These are phyloP conservation scores for Tuber borchii DNA, from an alignment of 495 filamentous ascomycete genomes.

Conservation along the genomic window DNA sequence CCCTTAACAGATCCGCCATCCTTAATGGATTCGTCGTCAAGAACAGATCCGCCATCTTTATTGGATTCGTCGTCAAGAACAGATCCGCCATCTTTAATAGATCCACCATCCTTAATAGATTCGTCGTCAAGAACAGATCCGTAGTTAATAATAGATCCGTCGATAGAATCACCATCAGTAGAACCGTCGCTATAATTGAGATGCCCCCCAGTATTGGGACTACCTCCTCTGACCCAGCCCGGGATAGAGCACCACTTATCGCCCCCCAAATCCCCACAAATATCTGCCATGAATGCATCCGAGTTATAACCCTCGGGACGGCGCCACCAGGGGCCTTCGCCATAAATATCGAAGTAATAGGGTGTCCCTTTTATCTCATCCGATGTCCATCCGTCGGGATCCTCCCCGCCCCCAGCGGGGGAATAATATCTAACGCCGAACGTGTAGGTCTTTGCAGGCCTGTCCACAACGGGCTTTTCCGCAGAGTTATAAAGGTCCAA, in stretches of 20 bases:
- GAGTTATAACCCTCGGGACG: background rate
- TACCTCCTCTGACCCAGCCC: slow-evolving; percentile 15
- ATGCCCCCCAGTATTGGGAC: slow-evolving; percentile 9
- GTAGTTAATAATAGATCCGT: background rate
- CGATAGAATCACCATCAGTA: background rate
- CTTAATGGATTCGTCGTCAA: background rate
- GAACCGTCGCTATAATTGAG: background rate
- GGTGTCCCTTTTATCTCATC: background rate
- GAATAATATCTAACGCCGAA: background rate
- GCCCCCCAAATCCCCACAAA: background rate
- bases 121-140: background rate
- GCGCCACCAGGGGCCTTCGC: background rate
- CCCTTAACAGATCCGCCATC: background rate
- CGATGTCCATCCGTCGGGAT: background rate
- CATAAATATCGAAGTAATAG: background rate
- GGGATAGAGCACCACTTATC: background rate
- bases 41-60: background rate
- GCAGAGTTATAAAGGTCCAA: background rate
- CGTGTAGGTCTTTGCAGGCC: background rate
- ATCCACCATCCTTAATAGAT: background rate
- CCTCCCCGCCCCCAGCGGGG: background rate
- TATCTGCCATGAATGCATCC: background rate
- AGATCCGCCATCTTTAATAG: background rate
- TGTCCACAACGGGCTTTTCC: background rate
- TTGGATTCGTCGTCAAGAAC: background rate